These are phyloP conservation scores for Botrytis galanthina DNA, from an alignment of 2,329 filamentous ascomycete genomes.

Conservation along the genomic window DNA sequence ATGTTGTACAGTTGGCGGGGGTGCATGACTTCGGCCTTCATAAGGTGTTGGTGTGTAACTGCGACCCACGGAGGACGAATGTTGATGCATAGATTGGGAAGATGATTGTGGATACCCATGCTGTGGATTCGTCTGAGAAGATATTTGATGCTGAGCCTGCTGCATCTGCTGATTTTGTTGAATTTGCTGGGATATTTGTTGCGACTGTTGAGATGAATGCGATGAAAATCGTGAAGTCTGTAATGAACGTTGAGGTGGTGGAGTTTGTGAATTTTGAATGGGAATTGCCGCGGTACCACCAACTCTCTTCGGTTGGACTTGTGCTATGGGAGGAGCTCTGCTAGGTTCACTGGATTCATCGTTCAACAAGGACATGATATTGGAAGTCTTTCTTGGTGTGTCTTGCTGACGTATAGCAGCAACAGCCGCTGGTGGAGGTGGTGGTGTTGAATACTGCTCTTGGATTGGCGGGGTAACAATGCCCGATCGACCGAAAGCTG, in stretches of 20 bases:
- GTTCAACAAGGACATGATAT: conserved; percentile 60
- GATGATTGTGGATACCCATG: conserved; percentile 51
- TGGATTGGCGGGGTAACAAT: conserved; percentile 32
- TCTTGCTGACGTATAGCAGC: conserved; percentile 44
- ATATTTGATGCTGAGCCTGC: conserved; percentile 47
- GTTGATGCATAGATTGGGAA: conserved; percentile 48
- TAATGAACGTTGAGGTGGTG: conserved; percentile 34
- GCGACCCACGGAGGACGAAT: conserved; percentile 41
- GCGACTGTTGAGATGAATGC: conserved; percentile 28
- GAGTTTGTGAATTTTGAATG: conserved; percentile 25
- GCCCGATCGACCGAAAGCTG: conserved; percentile 31
- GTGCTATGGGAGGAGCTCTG: conserved; percentile 32
- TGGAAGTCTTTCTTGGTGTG: conserved; percentile 59
- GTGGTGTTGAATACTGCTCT: conserved; percentile 32
- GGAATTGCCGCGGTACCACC: conserved; percentile 27
- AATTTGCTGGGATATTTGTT: conserved; percentile 18
- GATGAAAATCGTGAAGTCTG: conserved; percentile 42
- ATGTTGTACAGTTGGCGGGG: conserved; percentile 38
- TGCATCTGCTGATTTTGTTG: conserved; percentile 26
- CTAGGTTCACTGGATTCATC: conserved; percentile 48
- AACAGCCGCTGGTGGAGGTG: conserved; percentile 38
- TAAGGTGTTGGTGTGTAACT: conserved; percentile 36
- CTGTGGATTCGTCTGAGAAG: conserved; percentile 42
- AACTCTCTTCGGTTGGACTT: conserved; percentile 29
- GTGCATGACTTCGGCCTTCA: conserved; percentile 43